phyloP scores from a whole-genome alignment of 306 rosid species.

The Acacia crassicarpa region DNA sequence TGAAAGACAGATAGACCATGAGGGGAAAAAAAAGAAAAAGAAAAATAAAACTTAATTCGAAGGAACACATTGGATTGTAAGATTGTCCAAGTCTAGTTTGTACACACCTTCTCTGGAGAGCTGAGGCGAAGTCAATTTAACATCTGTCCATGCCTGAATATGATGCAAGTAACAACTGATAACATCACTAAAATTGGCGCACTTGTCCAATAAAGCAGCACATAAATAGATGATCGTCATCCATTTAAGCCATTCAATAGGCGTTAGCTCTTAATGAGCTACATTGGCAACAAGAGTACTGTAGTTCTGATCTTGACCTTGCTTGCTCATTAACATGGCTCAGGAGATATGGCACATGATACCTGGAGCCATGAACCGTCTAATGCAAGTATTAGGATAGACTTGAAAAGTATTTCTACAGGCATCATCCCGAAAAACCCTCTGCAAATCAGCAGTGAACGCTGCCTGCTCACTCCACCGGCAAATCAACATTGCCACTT shows the following conservation, averaged over 20 bases:
- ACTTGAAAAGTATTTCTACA: neutral
- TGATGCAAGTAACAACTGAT: neutral
- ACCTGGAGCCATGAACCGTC: neutral
- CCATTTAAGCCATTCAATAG: neutral
- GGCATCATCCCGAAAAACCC: too few species aligned
- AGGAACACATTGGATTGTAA: conserved; percentile 57
- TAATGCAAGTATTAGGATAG: neutral
- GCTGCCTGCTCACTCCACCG: too few species aligned
- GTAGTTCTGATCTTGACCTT: neutral
- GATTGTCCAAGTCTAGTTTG: conserved; percentile 62
- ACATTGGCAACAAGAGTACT: neutral
- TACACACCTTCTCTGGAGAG: conserved; percentile 71
- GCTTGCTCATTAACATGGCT: neutral
- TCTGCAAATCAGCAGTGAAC: too few species aligned
- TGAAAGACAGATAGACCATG: neutral
- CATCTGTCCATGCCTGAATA: conserved; percentile 81
- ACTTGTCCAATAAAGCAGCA: neutral
- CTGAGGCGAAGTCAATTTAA: conserved; percentile 89
- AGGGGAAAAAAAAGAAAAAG: neutral
- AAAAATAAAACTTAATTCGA: conserved; percentile 47
- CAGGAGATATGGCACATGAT: neutral
- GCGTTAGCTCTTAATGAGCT: neutral
- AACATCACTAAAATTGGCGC: neutral
- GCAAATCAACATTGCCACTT: conserved; percentile 57
- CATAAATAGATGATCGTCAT: conserved; percentile 3